Conservation (phyloP, 2,329 filamentous ascomycete species). For the Phialophora macrospora region DNA sequence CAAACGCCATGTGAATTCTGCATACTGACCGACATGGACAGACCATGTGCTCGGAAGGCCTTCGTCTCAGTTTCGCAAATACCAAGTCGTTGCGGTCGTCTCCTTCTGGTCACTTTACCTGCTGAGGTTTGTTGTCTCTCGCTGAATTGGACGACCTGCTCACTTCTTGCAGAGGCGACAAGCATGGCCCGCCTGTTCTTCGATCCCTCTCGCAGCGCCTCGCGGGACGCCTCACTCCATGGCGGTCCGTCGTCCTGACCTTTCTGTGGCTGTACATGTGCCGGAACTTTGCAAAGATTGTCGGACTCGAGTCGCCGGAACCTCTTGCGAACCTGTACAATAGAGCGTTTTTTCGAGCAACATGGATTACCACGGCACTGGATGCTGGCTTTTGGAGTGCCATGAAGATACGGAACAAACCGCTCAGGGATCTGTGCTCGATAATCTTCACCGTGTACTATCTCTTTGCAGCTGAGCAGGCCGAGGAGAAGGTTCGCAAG, state of each 20-base stretch:
- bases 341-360: slow-evolving; percentile 89
- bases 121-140: slow-evolving; percentile 62
- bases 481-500: slow-evolving; percentile 94
- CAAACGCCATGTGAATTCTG: neutral
- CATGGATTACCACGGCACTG: slow-evolving; percentile 92
- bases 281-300: slow-evolving; percentile 90
- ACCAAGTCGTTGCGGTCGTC: slow-evolving; percentile 89
- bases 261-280: slow-evolving; percentile 89
- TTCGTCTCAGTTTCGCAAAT: slow-evolving; percentile 86
- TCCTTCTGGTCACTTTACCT: slow-evolving; percentile 90
- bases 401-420: slow-evolving; percentile 84
- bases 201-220: slow-evolving; percentile 73
- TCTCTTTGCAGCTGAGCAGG: slow-evolving; percentile 86
- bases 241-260: slow-evolving; percentile 86
- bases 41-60: slow-evolving; percentile 93
- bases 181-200: slow-evolving; percentile 81
- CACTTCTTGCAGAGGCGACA: slow-evolving; percentile 67
- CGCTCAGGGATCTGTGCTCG: slow-evolving; percentile 80
- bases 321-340: slow-evolving; percentile 94
- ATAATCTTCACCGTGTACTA: slow-evolving; percentile 89
- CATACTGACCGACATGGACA: slow-evolving; percentile 40
- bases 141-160: slow-evolving; percentile 12
- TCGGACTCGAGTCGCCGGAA: slow-evolving; percentile 89
- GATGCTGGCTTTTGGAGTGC: slow-evolving; percentile 99
- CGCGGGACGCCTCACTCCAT: slow-evolving; percentile 74